Evolutionary conservation across 495 filamentous ascomycete species (phyloP).

Genomic region (Penicillium nucicola): DNA sequence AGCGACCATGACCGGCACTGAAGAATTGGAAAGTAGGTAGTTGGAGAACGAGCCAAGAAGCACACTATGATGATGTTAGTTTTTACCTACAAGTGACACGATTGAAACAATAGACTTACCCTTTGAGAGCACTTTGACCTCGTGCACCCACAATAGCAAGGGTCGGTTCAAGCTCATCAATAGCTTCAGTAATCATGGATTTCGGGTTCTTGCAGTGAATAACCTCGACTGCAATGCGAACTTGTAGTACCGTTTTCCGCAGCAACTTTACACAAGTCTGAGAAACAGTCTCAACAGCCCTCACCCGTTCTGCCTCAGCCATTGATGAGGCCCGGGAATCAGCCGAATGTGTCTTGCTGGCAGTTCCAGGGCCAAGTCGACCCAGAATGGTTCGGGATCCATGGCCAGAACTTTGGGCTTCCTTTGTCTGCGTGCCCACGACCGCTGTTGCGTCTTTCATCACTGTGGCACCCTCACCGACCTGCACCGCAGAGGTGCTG

Average conservation of each 20-base stretch:
- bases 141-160: slow-evolving; percentile 88
- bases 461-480: slow-evolving; percentile 58
- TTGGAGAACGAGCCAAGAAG: slow-evolving; percentile 95
- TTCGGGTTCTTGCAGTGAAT: slow-evolving; percentile 97
- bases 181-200: slow-evolving; percentile 81
- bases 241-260: slow-evolving; percentile 85
- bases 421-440: slow-evolving; percentile 49
- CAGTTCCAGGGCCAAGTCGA: slow-evolving; percentile 34
- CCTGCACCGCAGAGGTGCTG: slow-evolving; percentile 40
- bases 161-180: slow-evolving; percentile 88
- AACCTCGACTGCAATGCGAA: slow-evolving; percentile 88
- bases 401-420: slow-evolving; percentile 29
- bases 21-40: slow-evolving; percentile 92
- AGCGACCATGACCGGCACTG: slow-evolving; percentile 93
- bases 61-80: slow-evolving; percentile 53
- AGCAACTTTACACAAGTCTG: slow-evolving; percentile 77
- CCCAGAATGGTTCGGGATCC: slow-evolving; percentile 33
- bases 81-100: neutral
- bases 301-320: slow-evolving; percentile 72
- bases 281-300: slow-evolving; percentile 73
- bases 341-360: slow-evolving; percentile 41
- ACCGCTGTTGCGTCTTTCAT: slow-evolving; percentile 70
- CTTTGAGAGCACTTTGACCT: slow-evolving; percentile 87
- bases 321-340: slow-evolving; percentile 47
- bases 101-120: slow-evolving; percentile 51